These are phyloP conservation scores for Karstenula rhodostoma DNA, from an alignment of 2,329 filamentous ascomycete species.

Conservation along the genomic window DNA sequence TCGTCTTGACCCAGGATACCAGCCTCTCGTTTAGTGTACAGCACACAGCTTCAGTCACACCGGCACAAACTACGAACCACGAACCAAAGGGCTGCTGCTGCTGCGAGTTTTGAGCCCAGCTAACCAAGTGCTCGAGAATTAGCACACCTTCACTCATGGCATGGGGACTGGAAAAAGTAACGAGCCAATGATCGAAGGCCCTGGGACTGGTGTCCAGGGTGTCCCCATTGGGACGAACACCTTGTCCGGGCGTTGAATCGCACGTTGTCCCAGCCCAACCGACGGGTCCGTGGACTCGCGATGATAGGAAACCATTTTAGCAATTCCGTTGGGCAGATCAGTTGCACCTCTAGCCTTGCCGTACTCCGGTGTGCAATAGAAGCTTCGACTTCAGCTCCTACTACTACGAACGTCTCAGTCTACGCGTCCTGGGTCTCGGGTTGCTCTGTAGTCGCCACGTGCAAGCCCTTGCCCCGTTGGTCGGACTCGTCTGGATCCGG, in stretches of 20 bases:
- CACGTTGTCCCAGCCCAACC: conserved; percentile 18
- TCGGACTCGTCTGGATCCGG: conserved; percentile 7
- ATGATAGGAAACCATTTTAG: conserved; percentile 16
- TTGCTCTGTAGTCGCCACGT: conserved; percentile 9
- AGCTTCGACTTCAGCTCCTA: conserved; percentile 1
- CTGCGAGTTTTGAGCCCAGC: neutral
- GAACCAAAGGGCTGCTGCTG: neutral
- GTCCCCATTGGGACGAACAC: conserved; percentile 6
- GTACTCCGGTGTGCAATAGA: conserved; percentile 13
- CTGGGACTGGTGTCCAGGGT: neutral
- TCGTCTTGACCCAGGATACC: conserved; percentile 1
- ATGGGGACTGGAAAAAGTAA: neutral
- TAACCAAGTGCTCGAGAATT: neutral
- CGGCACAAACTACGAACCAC: neutral
- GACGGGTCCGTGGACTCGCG: conserved; percentile 19
- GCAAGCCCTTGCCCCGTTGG: conserved; percentile 1
- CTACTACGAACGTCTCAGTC: conserved; percentile 7
- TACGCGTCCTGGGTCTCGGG: neutral
- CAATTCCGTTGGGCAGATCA: conserved; percentile 9
- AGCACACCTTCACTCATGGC: neutral
- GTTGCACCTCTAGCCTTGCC: conserved; percentile 8
- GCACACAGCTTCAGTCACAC: neutral
- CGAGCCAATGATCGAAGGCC: neutral
- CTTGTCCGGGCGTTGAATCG: conserved; percentile 20
- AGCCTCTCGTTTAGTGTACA: neutral